Conservation (phyloP, 306 rosid genomes). For the Chamaecrista fasciculata region DNA sequence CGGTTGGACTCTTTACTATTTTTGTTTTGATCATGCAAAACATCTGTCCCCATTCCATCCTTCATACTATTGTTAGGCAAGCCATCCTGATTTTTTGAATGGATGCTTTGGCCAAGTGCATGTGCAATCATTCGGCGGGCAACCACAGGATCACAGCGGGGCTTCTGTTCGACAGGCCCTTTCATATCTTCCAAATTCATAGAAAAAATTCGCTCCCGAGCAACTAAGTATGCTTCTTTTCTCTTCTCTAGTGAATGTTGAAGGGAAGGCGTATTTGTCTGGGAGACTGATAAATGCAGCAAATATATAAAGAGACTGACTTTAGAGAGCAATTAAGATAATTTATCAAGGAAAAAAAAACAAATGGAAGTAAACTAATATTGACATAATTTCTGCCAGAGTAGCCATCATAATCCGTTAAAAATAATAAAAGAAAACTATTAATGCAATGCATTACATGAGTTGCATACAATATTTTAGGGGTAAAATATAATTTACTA, state of each 20-base stretch:
- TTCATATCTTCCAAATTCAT: slow-evolving; percentile 48
- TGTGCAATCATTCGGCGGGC: slow-evolving; percentile 98
- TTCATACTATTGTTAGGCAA: slow-evolving; percentile 28
- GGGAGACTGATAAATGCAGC: slow-evolving; percentile 39
- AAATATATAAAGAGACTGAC: slow-evolving; percentile 25
- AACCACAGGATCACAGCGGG: slow-evolving; percentile 73
- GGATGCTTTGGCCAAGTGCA: slow-evolving; percentile 85
- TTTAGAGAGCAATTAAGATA: slow-evolving; percentile 6
- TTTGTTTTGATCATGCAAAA: slow-evolving; percentile 35
- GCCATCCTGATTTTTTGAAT: slow-evolving; percentile 39
- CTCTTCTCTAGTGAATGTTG: slow-evolving; percentile 76
- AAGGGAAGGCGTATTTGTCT: slow-evolving; percentile 38
- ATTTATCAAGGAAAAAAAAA: slow-evolving; percentile 2
- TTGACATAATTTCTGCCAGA: background rate
- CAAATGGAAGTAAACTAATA: background rate
- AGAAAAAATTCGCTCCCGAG: slow-evolving; percentile 89
- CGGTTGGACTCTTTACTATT: slow-evolving; percentile 30
- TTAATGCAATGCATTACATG: background rate
- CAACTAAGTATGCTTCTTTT: slow-evolving; percentile 80
- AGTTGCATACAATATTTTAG: background rate
- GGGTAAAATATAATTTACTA: background rate
- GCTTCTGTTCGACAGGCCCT: slow-evolving; percentile 59
- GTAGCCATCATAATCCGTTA: background rate
- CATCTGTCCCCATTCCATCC: slow-evolving; percentile 36
- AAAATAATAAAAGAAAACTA: background rate